Base-by-base conservation (phyloP, 192 early-diverging fungal genomes). In the Globomyces pollinis-pini region DNA sequence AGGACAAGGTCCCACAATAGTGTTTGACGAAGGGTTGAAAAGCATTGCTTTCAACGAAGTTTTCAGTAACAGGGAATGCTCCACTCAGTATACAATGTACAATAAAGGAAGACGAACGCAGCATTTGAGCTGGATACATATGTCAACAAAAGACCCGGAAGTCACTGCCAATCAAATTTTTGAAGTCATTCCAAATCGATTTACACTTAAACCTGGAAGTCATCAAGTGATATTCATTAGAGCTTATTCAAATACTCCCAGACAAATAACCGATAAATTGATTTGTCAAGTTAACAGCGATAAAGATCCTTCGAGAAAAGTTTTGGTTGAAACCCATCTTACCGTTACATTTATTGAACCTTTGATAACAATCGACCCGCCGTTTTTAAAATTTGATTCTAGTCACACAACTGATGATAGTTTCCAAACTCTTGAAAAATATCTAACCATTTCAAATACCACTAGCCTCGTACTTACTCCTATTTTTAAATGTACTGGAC, bases 301-400 rank as follows among this genome's bases (percentile, higher is more conserved):
- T 21, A 78, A 78, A 45, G 79, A 83, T 41, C 80, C 80, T 2
- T 67, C 73, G 1, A 63, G 76, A 30, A 47, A 63, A 29, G 31
- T 57, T 15, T 50, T 83, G 4, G 26, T 83, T 3, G 64, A 66
- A 36, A 43, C 65, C 2, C 26, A n/a, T 3, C 61, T 83, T 2
- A 28, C 68, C 13, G 81, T 76, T 5, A 81, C 74, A 33, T 83
- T 83, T 59, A 65, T 83, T n/a, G 76, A 65, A 44, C 81, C 81
- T 2, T 57, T 83, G 18, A 47, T 83, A 16, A 53, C 66, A 16
- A 47, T 77, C 29, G 60, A 33, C 1, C 78, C 81, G 1, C 13
- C 64, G 1, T 32, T 26, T n/a, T 34, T 83, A n/a, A 68, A 68
- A 31, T 79, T 83, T 50, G 39, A 55, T 15, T 74, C 73, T 15